Evolutionary conservation across 257 asterid species (phyloP).

Genomic region (Primulina tabacum): DNA sequence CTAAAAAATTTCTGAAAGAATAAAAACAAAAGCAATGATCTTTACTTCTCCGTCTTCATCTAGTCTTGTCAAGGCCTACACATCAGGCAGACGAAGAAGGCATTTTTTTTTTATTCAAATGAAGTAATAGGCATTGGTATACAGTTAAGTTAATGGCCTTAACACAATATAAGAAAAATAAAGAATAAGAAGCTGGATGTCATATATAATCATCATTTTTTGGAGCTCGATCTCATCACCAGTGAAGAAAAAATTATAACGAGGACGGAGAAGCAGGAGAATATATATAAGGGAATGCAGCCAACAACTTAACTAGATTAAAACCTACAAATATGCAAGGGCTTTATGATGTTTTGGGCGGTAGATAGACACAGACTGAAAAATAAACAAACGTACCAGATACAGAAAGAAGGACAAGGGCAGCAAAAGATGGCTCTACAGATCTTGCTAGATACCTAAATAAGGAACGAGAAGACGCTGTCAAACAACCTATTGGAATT

Average conservation of each 20-base stretch:
- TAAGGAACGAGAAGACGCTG: constrained; percentile 57
- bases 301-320: constrained; percentile 20
- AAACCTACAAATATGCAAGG: constrained; percentile 22
- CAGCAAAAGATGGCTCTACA: constrained; percentile 69
- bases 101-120: constrained; percentile 38
- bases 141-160: constrained; percentile 20
- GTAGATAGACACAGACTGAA: constrained; percentile 16
- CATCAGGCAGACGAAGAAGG: constrained; percentile 62
- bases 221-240: constrained; percentile 22
- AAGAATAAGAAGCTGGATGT: constrained; percentile 8
- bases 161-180: constrained; percentile 23
- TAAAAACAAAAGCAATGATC: constrained; percentile 34
- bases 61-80: constrained; percentile 86
- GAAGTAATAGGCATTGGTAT: constrained; percentile 27
- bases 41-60: constrained; percentile 77
- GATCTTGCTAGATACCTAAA: constrained; percentile 86
- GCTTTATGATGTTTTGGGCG: constrained; percentile 22
- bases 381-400: constrained; percentile 65
- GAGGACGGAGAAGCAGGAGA: constrained; percentile 10
- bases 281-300: constrained; percentile 10
- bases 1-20: constrained; percentile 32
- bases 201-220: background rate
- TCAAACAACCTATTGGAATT: constrained; percentile 47
- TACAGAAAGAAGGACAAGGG: constrained; percentile 45
- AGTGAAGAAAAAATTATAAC: constrained; percentile 1